phyloP scores from a whole-genome alignment of 345 rosid genomes.

The Orychophragmus violaceus region DNA sequence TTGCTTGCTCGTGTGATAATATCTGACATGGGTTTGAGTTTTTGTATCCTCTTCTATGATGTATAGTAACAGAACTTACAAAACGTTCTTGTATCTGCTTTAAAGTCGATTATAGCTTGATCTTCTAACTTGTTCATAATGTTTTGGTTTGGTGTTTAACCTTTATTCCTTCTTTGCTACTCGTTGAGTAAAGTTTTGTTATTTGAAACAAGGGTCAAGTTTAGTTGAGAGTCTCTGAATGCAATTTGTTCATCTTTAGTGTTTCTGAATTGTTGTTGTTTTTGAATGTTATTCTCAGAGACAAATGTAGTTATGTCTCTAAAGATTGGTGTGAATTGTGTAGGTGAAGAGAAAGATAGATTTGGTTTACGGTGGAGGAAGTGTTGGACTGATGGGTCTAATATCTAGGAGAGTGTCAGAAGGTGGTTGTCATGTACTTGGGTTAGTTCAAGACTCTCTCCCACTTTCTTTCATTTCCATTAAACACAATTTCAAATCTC shows the following conservation, averaged over 20 bases:
- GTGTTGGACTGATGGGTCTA: slow-evolving; percentile 95
- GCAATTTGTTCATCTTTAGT: neutral
- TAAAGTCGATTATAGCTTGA: neutral
- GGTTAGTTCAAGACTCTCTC: slow-evolving; percentile 43
- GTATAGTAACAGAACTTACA: neutral
- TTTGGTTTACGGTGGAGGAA: slow-evolving; percentile 92
- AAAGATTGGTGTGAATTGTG: slow-evolving; percentile 2
- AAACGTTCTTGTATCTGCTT: neutral
- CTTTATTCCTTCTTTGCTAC: neutral
- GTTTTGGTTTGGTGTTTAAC: neutral
- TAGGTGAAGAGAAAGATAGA: slow-evolving; percentile 85
- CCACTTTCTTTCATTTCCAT: neutral
- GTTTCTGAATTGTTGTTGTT: neutral
- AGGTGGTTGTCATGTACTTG: slow-evolving; percentile 91
- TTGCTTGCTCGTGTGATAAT: neutral
- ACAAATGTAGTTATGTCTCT: neutral
- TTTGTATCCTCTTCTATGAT: neutral
- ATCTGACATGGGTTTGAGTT: slow-evolving; percentile 5
- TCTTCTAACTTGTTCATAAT: neutral
- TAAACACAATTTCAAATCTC: neutral
- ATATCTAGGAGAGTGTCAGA: slow-evolving; percentile 71
- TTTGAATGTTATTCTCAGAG: neutral
- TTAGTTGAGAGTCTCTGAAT: neutral
- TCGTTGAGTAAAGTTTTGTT: neutral
- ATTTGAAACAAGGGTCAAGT: neutral